Conservation (phyloP, 257 asterid species). For the Ophiorrhiza pumila region DNA sequence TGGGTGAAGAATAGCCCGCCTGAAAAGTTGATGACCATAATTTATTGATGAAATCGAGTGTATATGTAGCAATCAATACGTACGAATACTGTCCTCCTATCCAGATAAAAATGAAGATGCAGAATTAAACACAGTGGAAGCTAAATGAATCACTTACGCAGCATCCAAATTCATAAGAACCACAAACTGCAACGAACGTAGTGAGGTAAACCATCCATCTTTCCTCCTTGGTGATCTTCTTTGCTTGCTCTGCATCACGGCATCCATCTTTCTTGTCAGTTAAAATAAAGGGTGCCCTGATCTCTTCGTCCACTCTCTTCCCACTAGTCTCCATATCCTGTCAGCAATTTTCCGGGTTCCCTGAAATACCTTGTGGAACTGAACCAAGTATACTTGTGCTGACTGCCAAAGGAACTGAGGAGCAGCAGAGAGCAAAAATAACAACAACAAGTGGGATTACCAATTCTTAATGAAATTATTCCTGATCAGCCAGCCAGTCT, state of each 20-base stretch:
- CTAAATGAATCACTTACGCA: constrained; percentile 47
- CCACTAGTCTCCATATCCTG: constrained; percentile 41
- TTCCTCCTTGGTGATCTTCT: constrained; percentile 36
- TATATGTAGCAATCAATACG: background rate
- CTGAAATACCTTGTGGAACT: background rate
- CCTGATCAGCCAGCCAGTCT: background rate
- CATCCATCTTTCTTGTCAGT: constrained; percentile 17
- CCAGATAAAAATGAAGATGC: background rate
- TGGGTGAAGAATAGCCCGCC: constrained; percentile 97
- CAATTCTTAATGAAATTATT: background rate
- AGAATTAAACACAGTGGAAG: background rate
- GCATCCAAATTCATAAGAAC: constrained; percentile 82
- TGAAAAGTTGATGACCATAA: constrained; percentile 25
- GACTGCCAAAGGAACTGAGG: too few relatives aligned
- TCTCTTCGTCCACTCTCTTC: constrained; percentile 25
- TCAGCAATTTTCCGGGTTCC: constrained; percentile 23
- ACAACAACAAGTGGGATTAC: background rate
- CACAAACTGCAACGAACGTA: constrained; percentile 82
- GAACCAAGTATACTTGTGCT: background rate
- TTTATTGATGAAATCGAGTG: background rate
- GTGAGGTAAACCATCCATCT: constrained; percentile 74
- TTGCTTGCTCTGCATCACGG: constrained; percentile 19
- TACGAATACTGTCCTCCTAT: background rate
- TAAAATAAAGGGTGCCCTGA: constrained; percentile 48
- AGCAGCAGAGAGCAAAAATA: background rate